phyloP scores from a whole-genome alignment of 2,329 filamentous ascomycete genomes.

The Monilinia fructicola region DNA sequence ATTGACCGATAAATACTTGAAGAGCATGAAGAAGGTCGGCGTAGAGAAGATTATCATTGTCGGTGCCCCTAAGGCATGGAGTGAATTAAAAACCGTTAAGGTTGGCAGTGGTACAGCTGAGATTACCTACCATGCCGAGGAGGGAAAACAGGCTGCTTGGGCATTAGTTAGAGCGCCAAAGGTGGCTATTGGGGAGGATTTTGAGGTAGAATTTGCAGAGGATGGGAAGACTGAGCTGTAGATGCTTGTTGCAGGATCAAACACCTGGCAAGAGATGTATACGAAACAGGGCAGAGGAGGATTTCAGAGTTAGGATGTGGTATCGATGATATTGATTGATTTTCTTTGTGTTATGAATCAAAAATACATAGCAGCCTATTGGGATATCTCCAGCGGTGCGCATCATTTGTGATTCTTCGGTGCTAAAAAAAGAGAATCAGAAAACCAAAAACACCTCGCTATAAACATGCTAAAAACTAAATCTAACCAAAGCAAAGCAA shows the following conservation, averaged over 20 bases:
- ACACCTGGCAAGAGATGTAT: too few relatives aligned
- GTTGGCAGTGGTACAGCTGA: conserved; percentile 57
- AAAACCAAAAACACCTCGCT: conserved; percentile 2
- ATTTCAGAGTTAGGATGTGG: neutral
- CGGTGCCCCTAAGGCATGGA: conserved; percentile 73
- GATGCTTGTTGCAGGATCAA: neutral
- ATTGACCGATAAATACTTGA: conserved; percentile 71
- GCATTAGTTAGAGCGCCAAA: conserved; percentile 63
- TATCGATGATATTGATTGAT: neutral
- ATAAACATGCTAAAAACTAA: neutral
- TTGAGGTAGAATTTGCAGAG: conserved; percentile 47
- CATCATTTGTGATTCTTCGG: neutral
- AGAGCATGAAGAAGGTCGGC: conserved; percentile 72
- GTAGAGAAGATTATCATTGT: conserved; percentile 86
- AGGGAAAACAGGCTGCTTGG: conserved; percentile 57
- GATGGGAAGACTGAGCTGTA: conserved; percentile 10
- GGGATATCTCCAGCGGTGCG: neutral
- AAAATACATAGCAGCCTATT: neutral
- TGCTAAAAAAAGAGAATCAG: neutral
- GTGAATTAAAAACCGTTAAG: conserved; percentile 58
- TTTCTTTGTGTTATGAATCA: neutral
- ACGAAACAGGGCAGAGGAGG: neutral
- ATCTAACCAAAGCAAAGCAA: neutral
- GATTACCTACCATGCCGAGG: conserved; percentile 57
- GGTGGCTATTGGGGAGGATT: conserved; percentile 61